Percentiles rank a stretch among this genome's conserved stretches.
Conservation (phyloP, 768 basidiomycete genomes). For the Artomyces pyxidatus region DNA sequence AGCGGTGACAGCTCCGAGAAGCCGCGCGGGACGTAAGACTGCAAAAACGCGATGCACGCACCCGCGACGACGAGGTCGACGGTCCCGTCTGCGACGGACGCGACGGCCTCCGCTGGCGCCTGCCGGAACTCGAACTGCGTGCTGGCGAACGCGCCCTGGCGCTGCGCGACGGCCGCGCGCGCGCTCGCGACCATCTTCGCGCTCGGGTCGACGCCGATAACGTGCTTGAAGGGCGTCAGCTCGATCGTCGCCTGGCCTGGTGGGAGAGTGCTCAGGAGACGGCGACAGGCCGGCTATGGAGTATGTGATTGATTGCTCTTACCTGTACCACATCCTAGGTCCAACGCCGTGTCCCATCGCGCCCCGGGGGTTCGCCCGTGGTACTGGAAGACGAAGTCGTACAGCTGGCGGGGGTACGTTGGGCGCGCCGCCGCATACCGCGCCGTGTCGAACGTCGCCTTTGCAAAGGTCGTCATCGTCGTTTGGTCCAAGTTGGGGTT, state of each 20-base stretch:
- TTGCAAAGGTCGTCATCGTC: slow-evolving; percentile 70
- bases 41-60: slow-evolving; percentile 20
- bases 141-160: slow-evolving; percentile 29
- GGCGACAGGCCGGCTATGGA: no score
- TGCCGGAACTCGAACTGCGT: slow-evolving; percentile 28
- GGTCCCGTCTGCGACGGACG: slow-evolving; percentile 37
- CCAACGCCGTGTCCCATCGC: slow-evolving; percentile 53
- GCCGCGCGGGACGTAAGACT: background rate
- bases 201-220: slow-evolving; percentile 73
- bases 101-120: slow-evolving; percentile 47
- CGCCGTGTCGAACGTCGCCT: slow-evolving; percentile 57
- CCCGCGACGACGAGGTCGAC: slow-evolving; percentile 68
- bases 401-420: slow-evolving; percentile 62
- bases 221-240: slow-evolving; percentile 45
- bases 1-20: background rate
- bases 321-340: slow-evolving; percentile 87
- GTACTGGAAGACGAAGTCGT: slow-evolving; percentile 52
- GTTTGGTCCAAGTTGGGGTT: no score
- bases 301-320: no score
- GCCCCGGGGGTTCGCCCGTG: slow-evolving; percentile 32
- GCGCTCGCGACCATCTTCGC: slow-evolving; percentile 52
- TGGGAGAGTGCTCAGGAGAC: no score
- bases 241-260: slow-evolving; percentile 64
- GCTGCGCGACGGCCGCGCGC: slow-evolving; percentile 27
- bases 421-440: slow-evolving; percentile 64